phyloP scores from a whole-genome alignment of 208 protist species.

The Wallacemonas sp. region DNA sequence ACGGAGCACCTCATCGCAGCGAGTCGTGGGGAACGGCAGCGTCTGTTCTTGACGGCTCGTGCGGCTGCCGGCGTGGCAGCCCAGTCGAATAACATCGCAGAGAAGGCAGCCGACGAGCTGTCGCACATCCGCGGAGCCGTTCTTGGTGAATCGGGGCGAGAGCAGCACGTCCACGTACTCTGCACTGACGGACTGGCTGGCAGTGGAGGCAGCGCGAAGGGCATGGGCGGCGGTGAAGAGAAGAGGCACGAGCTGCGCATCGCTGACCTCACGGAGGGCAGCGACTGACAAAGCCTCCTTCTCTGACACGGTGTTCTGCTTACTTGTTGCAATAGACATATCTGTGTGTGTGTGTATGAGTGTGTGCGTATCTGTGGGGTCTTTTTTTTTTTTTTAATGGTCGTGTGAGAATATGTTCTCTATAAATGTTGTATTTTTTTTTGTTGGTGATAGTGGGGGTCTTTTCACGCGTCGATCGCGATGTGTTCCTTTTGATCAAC shows the following conservation, averaged over 20 bases:
- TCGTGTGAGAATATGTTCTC: too few species aligned
- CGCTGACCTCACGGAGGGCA: conserved; percentile 23
- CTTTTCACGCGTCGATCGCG: too few species aligned
- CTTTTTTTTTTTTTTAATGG: too few species aligned
- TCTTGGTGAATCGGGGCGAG: conserved; percentile 52
- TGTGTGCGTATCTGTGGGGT: too few species aligned
- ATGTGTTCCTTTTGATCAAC: too few species aligned
- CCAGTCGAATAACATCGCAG: conserved; percentile 57
- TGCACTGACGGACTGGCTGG: conserved; percentile 20
- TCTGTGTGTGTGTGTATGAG: neutral
- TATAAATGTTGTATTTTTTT: too few species aligned
- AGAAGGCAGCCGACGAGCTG: conserved; percentile 70
- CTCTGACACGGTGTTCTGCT: neutral
- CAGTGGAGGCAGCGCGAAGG: conserved; percentile 25
- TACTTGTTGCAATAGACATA: neutral
- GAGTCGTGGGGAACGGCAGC: conserved; percentile 38
- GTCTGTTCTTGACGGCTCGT: neutral
- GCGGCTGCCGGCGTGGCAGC: neutral
- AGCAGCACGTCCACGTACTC: conserved; percentile 48
- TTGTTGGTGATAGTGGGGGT: too few species aligned
- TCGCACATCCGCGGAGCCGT: conserved; percentile 44
- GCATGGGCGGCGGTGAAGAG: conserved; percentile 39
- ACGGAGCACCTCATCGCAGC: conserved; percentile 46
- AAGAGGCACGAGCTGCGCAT: conserved; percentile 30
- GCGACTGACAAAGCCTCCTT: conserved; percentile 8